phyloP scores from a whole-genome alignment of 805 yeast genomes.

The Candida vaughaniae region DNA sequence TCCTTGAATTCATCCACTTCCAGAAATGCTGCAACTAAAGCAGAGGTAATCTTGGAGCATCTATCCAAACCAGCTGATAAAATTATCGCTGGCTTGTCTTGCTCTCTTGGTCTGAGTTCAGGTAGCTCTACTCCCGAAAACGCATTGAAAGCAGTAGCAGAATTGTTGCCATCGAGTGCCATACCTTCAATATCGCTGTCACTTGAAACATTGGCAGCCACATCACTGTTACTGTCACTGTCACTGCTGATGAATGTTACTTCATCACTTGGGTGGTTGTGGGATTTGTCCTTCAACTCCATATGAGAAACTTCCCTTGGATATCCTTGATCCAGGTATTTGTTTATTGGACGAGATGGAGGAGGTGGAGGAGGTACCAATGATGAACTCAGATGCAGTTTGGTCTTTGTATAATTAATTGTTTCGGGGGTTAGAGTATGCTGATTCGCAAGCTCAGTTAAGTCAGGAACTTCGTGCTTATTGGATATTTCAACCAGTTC shows the following conservation, averaged over 20 bases:
- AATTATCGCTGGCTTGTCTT: conserved; percentile 7
- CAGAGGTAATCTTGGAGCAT: conserved; percentile 1
- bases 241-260: neutral
- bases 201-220: neutral
- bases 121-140: conserved; percentile 3
- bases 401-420: too few species aligned
- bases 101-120: neutral
- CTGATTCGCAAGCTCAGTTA: neutral
- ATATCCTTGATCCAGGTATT: neutral
- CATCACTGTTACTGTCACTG: neutral
- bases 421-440: too few species aligned
- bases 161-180: neutral
- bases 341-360: neutral
- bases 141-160: neutral
- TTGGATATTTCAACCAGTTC: conserved; percentile 17
- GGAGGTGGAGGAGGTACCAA: neutral
- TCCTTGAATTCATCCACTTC: conserved; percentile 12
- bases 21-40: conserved; percentile 7
- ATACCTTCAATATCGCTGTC: neutral
- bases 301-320: neutral
- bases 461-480: conserved; percentile 12
- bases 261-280: neutral
- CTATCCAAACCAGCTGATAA: neutral
- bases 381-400: too few species aligned
- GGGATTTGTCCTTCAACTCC: neutral